These are phyloP conservation scores for Ustulina deusta DNA, from an alignment of 2,329 filamentous ascomycete species.

Conservation along the genomic window DNA sequence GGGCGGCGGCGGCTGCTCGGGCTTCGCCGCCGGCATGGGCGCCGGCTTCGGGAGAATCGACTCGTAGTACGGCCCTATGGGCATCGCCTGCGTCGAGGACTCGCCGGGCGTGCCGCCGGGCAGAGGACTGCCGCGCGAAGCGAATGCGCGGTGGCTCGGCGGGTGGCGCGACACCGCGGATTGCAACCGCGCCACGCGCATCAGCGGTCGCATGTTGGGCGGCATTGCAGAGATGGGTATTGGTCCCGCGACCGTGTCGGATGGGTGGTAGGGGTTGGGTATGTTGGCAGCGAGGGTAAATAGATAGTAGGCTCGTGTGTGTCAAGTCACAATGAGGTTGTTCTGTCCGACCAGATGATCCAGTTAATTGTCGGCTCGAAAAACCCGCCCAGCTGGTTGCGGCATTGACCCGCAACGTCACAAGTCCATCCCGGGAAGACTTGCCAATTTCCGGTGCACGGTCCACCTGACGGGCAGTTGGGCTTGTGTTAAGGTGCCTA, in stretches of 20 bases:
- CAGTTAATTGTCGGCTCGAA: not conserved
- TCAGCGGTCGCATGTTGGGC: slow-evolving; percentile 42
- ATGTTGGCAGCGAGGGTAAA: not conserved
- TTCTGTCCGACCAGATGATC: not conserved
- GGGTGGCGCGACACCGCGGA: slow-evolving; percentile 34
- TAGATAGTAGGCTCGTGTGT: not conserved
- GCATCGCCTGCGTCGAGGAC: slow-evolving; percentile 57
- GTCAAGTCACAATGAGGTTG: slow-evolving; percentile 8
- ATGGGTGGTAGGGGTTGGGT: not conserved
- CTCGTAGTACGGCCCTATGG: slow-evolving; percentile 70
- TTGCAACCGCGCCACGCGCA: slow-evolving; percentile 45
- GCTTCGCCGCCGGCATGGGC: slow-evolving; percentile 57
- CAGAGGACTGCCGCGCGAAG: slow-evolving; percentile 42
- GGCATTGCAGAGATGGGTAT: slow-evolving; percentile 40
- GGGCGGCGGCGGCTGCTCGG: slow-evolving; percentile 60
- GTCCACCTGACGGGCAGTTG: not conserved
- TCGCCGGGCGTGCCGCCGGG: slow-evolving; percentile 48
- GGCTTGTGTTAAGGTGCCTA: not conserved
- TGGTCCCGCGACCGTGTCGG: not conserved
- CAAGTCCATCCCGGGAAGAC: slow-evolving; percentile 20
- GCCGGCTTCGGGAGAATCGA: slow-evolving; percentile 63
- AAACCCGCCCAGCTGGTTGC: slow-evolving; percentile 23
- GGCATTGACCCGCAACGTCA: slow-evolving; percentile 34
- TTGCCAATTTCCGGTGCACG: not conserved
- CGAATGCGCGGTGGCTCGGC: slow-evolving; percentile 41